A percentile compares a stretch with the other conserved stretches of the same genome.
Evolutionary conservation across 1,139 yeast genomes (phyloP).

Genomic region (Kodamaea suecica): DNA sequence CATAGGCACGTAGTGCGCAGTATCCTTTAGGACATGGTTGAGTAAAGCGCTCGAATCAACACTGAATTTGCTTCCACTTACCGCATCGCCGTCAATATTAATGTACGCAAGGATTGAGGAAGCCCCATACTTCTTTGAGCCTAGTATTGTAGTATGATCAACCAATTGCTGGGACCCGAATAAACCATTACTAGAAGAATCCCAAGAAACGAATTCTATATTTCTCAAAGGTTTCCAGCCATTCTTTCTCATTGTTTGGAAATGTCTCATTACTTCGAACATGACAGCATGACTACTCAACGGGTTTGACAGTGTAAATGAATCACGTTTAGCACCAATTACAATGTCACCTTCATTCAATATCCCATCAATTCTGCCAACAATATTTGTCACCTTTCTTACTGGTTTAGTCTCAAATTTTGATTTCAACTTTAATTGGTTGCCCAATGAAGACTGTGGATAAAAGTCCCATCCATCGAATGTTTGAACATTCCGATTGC

Average conservation of each 20-base stretch:
- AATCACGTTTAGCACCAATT: constrained; percentile 44
- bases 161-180: constrained; percentile 30
- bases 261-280: constrained; percentile 41
- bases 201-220: constrained; percentile 45
- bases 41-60: constrained; percentile 39
- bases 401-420: constrained; percentile 13
- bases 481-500: constrained; percentile 7
- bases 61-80: constrained; percentile 37
- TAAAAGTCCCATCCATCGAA: constrained; percentile 28
- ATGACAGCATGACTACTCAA: constrained; percentile 41
- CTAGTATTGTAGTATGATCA: constrained; percentile 21
- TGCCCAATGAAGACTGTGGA: constrained; percentile 17
- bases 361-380: constrained; percentile 38
- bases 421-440: constrained; percentile 19
- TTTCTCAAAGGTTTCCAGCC: constrained; percentile 49
- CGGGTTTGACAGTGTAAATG: constrained; percentile 37
- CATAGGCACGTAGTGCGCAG: constrained; percentile 35
- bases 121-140: constrained; percentile 11
- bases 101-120: constrained; percentile 31
- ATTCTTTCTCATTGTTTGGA: constrained; percentile 26
- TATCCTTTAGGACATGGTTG: constrained; percentile 29
- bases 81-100: constrained; percentile 40
- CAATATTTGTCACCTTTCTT: constrained; percentile 31
- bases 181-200: constrained; percentile 36
- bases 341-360: constrained; percentile 42